Conservation (phyloP, 78 protist genomes). For the Neovahlkampfia damariscottae region DNA sequence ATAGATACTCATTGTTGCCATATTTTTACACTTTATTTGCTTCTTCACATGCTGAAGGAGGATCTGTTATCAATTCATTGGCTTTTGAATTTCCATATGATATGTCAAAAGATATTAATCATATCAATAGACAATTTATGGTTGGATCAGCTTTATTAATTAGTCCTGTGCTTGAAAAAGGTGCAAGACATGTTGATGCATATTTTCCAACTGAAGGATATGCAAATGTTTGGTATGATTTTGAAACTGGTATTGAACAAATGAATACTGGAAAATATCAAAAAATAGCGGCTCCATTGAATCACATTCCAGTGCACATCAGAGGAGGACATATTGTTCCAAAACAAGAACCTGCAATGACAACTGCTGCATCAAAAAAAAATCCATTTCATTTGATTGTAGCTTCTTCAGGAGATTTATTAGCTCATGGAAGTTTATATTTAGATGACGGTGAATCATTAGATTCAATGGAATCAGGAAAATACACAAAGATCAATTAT, state of each 20-base stretch:
- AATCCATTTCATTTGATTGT: conserved; percentile 78
- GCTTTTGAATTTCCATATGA: conserved; percentile 60
- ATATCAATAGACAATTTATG: conserved; percentile 20
- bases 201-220: conserved; percentile 38
- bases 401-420: conserved; percentile 1
- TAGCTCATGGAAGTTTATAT: conserved; percentile 59
- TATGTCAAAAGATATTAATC: background rate
- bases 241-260: background rate
- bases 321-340: conserved; percentile 80
- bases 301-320: conserved; percentile 59
- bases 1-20: conserved; percentile 83
- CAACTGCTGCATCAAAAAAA: conserved; percentile 28
- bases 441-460: conserved; percentile 61
- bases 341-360: conserved; percentile 62
- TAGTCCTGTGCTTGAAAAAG: conserved; percentile 35
- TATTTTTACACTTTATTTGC: conserved; percentile 68
- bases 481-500: no score
- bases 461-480: conserved; percentile 25
- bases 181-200: background rate
- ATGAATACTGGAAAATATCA: conserved; percentile 3
- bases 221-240: conserved; percentile 44
- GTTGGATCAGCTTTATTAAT: conserved; percentile 59
- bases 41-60: conserved; percentile 44
- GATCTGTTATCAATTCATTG: conserved; percentile 69
- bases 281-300: conserved; percentile 50